Percentiles rank a stretch among this genome's conserved stretches.
Evolutionary conservation across 306 rosid species (phyloP).

Genomic region (Cucurbita ficifolia): DNA sequence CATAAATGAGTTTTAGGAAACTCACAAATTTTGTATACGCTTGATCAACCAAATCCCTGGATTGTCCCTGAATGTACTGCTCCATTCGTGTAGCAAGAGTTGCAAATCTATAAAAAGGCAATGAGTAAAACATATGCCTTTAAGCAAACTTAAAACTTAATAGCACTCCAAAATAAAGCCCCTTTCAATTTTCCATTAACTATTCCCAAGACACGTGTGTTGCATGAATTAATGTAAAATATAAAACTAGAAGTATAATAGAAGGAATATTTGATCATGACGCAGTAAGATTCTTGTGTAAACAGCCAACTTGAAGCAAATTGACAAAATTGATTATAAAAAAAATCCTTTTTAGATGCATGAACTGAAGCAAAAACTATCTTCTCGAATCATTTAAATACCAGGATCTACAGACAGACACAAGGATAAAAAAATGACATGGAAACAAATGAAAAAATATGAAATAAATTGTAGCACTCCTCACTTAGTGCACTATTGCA

Average conservation of each 20-base stretch:
- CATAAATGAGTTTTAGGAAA: neutral
- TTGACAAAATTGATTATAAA: neutral
- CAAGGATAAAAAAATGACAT: neutral
- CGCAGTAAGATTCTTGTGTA: neutral
- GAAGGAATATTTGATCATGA: neutral
- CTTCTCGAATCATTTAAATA: neutral
- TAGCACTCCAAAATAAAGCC: neutral
- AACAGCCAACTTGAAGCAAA: neutral
- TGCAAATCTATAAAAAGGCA: constrained; percentile 55
- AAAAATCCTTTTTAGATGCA: neutral
- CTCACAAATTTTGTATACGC: constrained; percentile 92
- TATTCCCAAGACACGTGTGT: neutral
- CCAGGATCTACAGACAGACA: neutral
- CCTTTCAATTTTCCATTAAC: neutral
- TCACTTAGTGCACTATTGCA: neutral
- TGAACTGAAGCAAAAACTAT: neutral
- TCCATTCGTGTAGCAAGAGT: constrained; percentile 96
- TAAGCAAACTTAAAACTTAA: neutral
- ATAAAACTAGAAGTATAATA: neutral
- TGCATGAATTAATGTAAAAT: neutral
- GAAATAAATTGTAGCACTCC: neutral
- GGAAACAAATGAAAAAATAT: neutral
- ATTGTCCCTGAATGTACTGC: constrained; percentile 84
- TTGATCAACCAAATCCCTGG: constrained; percentile 99
- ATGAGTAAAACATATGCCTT: constrained; percentile 8